phyloP scores from a whole-genome alignment of 192 early-diverging fungal genomes.

The Gonapodya sp. region DNA sequence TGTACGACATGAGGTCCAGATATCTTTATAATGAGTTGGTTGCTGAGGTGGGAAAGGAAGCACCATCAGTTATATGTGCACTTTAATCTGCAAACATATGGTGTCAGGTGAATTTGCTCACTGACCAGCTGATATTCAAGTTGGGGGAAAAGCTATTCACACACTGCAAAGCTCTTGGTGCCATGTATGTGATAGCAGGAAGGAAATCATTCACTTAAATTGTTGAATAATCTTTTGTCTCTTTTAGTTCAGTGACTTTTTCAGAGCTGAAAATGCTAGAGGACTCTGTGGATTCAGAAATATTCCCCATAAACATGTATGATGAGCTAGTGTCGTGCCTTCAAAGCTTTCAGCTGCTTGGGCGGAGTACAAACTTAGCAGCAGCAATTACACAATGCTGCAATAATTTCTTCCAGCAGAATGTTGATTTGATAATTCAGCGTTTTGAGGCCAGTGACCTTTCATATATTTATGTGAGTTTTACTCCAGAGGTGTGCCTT shows the following conservation, averaged over 20 bases:
- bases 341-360: not conserved
- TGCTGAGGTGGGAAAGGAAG: not conserved
- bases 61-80: too few relatives aligned
- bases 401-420: not conserved
- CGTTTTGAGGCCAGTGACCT: not conserved
- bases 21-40: not conserved
- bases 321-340: not conserved
- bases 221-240: too few relatives aligned
- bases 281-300: not conserved
- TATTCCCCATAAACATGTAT: not conserved
- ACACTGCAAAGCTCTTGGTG: not conserved
- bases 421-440: not conserved
- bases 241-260: too few relatives aligned
- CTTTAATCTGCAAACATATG: too few relatives aligned
- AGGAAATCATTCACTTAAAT: too few relatives aligned
- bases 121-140: not conserved
- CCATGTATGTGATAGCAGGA: not conserved
- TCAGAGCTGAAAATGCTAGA: too few relatives aligned
- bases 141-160: not conserved
- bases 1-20: not conserved
- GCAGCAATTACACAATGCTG: not conserved
- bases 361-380: not conserved
- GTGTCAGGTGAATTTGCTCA: not conserved
- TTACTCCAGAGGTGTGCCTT: not conserved
- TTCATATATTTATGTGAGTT: not conserved